phyloP scores from a whole-genome alignment of 345 rosid species.

The Raphanus sativus region DNA sequence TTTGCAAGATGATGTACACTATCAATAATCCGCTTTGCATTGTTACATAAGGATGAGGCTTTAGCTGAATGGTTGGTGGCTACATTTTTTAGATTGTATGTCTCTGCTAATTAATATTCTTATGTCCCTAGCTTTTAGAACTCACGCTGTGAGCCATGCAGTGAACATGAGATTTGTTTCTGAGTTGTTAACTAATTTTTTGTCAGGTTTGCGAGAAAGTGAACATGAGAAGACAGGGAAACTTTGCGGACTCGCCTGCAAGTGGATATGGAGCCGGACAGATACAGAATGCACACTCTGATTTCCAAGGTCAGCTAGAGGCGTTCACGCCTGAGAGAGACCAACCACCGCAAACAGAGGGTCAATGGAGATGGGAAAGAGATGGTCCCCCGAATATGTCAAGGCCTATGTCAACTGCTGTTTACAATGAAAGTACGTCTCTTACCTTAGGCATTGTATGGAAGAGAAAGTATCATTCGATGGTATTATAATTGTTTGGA shows the following conservation, averaged over 20 bases:
- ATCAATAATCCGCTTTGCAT: background rate
- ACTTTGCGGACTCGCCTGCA: constrained; percentile 56
- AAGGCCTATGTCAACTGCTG: constrained; percentile 49
- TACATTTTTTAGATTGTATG: background rate
- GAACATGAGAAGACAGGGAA: constrained; percentile 70
- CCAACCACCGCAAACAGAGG: constrained; percentile 55
- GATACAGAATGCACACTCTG: constrained; percentile 61
- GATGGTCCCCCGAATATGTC: constrained; percentile 58
- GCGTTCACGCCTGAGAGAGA: constrained; percentile 94
- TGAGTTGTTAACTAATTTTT: background rate
- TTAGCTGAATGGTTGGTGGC: background rate
- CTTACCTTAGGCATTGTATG: background rate
- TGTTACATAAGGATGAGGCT: background rate
- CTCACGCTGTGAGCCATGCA: background rate
- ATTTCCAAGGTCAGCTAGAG: constrained; percentile 78
- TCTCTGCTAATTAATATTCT: background rate
- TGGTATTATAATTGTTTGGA: background rate
- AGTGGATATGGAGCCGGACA: constrained; percentile 57
- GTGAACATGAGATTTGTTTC: background rate
- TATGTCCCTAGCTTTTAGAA: background rate
- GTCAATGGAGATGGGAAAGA: constrained; percentile 78
- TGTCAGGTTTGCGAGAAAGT: constrained; percentile 11
- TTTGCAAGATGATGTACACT: background rate
- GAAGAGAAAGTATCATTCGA: background rate
- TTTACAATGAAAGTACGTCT: constrained; percentile 61